phyloP scores from a whole-genome alignment of 768 basidiomycete genomes.

The Candolleomyces efflorescens region DNA sequence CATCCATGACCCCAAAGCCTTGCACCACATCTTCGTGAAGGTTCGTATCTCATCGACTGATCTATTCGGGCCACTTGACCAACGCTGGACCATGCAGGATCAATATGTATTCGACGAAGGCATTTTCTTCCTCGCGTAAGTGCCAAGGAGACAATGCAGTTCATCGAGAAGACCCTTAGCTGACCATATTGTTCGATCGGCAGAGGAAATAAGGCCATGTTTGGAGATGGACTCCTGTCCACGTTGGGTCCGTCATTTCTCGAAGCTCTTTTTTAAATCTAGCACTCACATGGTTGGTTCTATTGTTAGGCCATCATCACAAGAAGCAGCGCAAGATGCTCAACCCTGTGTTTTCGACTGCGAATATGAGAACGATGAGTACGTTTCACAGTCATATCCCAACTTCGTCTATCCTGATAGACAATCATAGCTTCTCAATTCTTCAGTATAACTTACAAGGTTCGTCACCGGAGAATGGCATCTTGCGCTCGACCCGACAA shows the following conservation, averaged over 20 bases:
- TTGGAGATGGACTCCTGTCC: slow-evolving; percentile 11
- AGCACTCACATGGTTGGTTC: slow-evolving; percentile 8
- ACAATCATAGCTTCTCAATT: not conserved
- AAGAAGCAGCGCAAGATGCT: slow-evolving; percentile 25
- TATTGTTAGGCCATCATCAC: slow-evolving; percentile 25
- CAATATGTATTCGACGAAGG: slow-evolving; percentile 21
- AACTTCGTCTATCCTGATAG: not conserved
- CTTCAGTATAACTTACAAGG: slow-evolving; percentile 10
- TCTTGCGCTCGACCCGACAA: not conserved
- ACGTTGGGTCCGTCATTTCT: slow-evolving; percentile 4
- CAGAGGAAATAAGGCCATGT: slow-evolving; percentile 14
- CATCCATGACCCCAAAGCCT: slow-evolving; percentile 39
- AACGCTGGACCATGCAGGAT: slow-evolving; percentile 17
- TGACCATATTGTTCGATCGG: not conserved
- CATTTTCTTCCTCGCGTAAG: slow-evolving; percentile 7
- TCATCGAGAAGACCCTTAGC: too few relatives aligned
- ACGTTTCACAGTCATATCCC: not conserved
- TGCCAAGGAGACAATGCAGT: not conserved
- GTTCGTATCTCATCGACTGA: slow-evolving; percentile 13
- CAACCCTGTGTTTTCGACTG: slow-evolving; percentile 25
- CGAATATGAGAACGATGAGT: slow-evolving; percentile 21
- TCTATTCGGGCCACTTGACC: not conserved
- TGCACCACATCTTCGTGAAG: slow-evolving; percentile 44
- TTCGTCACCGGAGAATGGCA: not conserved
- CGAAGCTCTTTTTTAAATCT: slow-evolving; percentile 14